Evolutionary conservation across 306 rosid species (phyloP), one percentile per base, ranked within the genome.

Genomic region (Senna tora): DNA sequence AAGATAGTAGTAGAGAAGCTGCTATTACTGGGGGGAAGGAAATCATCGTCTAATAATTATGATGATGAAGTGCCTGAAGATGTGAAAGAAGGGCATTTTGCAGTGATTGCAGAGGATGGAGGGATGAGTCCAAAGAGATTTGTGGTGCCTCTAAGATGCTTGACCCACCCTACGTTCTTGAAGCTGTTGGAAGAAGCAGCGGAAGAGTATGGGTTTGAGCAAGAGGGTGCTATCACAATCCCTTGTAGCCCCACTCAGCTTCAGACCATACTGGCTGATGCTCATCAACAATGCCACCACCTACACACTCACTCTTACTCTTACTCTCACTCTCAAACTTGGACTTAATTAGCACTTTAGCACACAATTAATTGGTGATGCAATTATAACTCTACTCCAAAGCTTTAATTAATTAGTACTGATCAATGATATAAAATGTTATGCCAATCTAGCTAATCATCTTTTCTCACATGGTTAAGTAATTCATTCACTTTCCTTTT

Each of bases 11-110:
- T 80, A 0, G 78, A 87, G 69, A 93, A 87, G 81, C 83, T 90
- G 9, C 87, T 88, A 9, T 60, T 47, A 10, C 39, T 80, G 28
- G 45, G 74, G 7, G 39, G 39, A 1, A 78, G 81, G 42, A 76
- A 59, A 20, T 54, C 76, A 52, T 59, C 83, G 7, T 36, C 39
- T 2, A 1, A 36, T 36, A 0, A 1, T 1, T 7, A 36, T 36
- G 39, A 36, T 36, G 39, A 15, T 32, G 64, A 32, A 2, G 89
- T 87, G 46, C 87, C 84, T 0, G 70, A 80, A 36, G 97, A 90
- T 28, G 87, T 88, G 20, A 87, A 87, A 74, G 88, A 83, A 80
- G 97, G 98, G 0, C 98, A 93, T 65, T 89, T 93, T 66, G 90
- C 84, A 3, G 97, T 93, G 81, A 75, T 84, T 50, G 96, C 91